Evolutionary conservation across 1,284 basidiomycete genomes (phyloP), one percentile per base, ranked within the genome.

Genomic region (Ustilago hordei): DNA sequence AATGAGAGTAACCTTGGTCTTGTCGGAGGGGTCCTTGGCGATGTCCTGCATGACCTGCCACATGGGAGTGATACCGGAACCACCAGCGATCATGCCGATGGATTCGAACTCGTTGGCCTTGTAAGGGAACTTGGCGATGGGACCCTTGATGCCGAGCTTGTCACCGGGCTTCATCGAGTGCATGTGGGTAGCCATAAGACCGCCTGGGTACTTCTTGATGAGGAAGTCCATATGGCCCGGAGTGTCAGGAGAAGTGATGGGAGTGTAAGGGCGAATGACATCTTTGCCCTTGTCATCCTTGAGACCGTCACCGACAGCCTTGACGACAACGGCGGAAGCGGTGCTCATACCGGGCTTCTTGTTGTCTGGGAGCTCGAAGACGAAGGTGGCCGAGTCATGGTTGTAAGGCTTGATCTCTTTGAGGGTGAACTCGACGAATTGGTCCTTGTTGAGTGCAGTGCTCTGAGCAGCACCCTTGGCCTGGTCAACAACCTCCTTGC

Each of bases 1-100:
- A 82, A 99, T 88, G 64, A 98, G 89, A 57, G 93, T 97, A 87
- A 94, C 96, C 86, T 95, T 95, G 77, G 97, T 98, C 88, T 92
- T 95, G 91, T 99, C 98, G 80, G 93, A 91, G 2, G 88, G 85
- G 84, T 88, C 84, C 53, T 73, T 61, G 47, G 84, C 81, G 57
- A 86, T 87, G 38, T 82, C 71, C 73, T 87, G 85, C 36, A 87
- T 85, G 47, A 85, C 61, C 70, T 87, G 86, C 82, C 82, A 87
- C 82, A 86, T 84, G 55, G 86, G 86, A 1, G 87, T 87, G 75
- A 87, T 93, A 83, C 94, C 94, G 74, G 90, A 92, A 54, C 94
- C 94, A 69, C 96, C 96, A 50, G 93, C 94, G 81, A 98, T 93
- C 84, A 95, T 93, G 64, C 92, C 93, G 69, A 97, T 92, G 79